Percentiles rank a stretch among this genome's conserved stretches.
phyloP scores from a whole-genome alignment of 768 basidiomycete species.

The Amanita phalloides region DNA sequence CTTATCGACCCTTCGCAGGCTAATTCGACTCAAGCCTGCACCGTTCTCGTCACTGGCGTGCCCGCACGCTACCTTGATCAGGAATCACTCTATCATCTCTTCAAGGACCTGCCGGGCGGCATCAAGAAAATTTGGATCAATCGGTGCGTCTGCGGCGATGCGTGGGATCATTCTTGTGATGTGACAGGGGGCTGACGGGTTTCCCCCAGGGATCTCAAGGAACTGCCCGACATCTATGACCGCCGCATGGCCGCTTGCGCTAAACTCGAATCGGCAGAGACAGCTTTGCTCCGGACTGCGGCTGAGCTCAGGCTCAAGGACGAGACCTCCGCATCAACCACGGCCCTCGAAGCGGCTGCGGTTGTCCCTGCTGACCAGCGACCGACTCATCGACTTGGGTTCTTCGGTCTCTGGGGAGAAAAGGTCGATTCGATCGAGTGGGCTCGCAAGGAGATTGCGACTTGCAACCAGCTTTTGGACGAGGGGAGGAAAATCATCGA shows the following conservation, averaged over 20 bases:
- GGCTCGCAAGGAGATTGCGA: conserved; percentile 64
- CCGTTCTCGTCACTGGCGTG: conserved; percentile 85
- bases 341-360: conserved; percentile 12
- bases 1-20: conserved; percentile 69
- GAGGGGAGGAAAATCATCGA: conserved; percentile 31
- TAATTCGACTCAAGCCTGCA: conserved; percentile 75
- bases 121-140: conserved; percentile 91
- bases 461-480: conserved; percentile 41
- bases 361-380: conserved; percentile 60
- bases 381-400: conserved; percentile 68
- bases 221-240: conserved; percentile 76
- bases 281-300: conserved; percentile 62
- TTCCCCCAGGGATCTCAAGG: conserved; percentile 58
- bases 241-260: conserved; percentile 59
- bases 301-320: conserved; percentile 51
- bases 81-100: conserved; percentile 52
- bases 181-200: not conserved
- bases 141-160: conserved; percentile 30
- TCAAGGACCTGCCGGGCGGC: conserved; percentile 82
- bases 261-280: conserved; percentile 86
- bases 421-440: conserved; percentile 94
- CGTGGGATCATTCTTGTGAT: not conserved
- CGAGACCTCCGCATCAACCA: conserved; percentile 13
- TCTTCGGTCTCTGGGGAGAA: conserved; percentile 55
- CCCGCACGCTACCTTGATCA: conserved; percentile 71